These are phyloP conservation scores for Russula foetens DNA, from an alignment of 768 basidiomycete species.

Conservation along the genomic window DNA sequence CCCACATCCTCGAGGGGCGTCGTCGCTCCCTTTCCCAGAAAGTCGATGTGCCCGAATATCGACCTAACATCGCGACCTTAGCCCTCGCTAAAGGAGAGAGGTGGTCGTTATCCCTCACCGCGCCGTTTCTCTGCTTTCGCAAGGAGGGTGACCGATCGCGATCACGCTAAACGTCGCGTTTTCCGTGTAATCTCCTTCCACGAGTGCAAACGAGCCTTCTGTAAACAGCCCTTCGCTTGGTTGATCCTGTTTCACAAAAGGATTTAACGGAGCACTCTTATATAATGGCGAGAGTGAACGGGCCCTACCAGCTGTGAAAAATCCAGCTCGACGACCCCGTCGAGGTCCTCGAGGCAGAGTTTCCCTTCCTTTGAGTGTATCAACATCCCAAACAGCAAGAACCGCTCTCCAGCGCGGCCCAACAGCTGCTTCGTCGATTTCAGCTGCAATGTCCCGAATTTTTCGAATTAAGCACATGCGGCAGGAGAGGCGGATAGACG, in stretches of 20 bases:
- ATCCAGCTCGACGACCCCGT: slow-evolving; percentile 84
- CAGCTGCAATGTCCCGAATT: slow-evolving; percentile 42
- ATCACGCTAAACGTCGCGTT: slow-evolving; percentile 83
- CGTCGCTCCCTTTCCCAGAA: slow-evolving; percentile 89
- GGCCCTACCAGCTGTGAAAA: slow-evolving; percentile 70
- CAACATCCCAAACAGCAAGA: slow-evolving; percentile 91
- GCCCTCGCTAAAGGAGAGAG: not conserved
- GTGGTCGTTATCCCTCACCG: slow-evolving; percentile 40
- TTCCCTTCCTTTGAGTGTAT: slow-evolving; percentile 84
- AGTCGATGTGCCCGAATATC: slow-evolving; percentile 94
- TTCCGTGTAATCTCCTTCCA: slow-evolving; percentile 95
- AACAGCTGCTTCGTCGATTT: slow-evolving; percentile 94
- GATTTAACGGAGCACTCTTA: not conserved
- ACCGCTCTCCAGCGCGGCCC: slow-evolving; percentile 82
- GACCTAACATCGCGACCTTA: slow-evolving; percentile 40
- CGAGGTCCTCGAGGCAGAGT: slow-evolving; percentile 86
- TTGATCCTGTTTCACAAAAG: slow-evolving; percentile 44
- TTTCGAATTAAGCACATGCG: slow-evolving; percentile 1
- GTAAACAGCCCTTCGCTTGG: slow-evolving; percentile 95
- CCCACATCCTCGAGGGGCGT: slow-evolving; percentile 86
- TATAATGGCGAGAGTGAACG: not conserved
- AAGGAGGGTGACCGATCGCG: slow-evolving; percentile 96
- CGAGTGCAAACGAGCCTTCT: slow-evolving; percentile 89
- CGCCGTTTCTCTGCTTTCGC: slow-evolving; percentile 79
- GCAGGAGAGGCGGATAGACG: not conserved